Evolutionary conservation across 495 filamentous ascomycete species (phyloP), one percentile per base, ranked within the genome.

Genomic region (Echria macrotheca): DNA sequence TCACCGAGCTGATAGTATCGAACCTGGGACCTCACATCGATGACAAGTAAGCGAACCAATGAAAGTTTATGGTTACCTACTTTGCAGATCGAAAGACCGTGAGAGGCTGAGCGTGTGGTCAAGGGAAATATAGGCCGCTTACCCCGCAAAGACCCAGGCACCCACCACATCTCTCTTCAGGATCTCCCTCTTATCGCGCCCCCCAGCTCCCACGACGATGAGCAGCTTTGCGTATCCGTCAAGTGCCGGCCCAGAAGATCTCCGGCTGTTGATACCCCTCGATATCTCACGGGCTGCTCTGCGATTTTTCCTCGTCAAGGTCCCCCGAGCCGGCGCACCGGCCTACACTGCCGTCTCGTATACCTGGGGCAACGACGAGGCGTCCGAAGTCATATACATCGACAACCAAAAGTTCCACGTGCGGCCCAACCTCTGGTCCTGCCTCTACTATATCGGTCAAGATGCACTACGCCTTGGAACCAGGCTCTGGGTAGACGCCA

Each of bases 381-480:
- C 41, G 9, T 44, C 41, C 23, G 24, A 44, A 11, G n/a, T 29
- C 41, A 44, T 44, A 22, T 29, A 44, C 22, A n/a, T 44, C 5
- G 17, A 44, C 41, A 14, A 44, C 4, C 25, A 44, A 44, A 29
- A 14, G 41, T 44, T 44, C 1, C 19, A 29, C 41, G 41, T 31
- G 24, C 17, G 35, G 31, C 31, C 31, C 31, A 35, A 35, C 31
- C 31, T 35, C 12, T 35, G 31, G 31, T 35, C 31, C 12, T 35
- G 31, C 31, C 31, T 35, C 12, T 10, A 35, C 31, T 11, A 35
- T 10, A 11, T 35, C 9, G 31, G 31, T 15, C 31, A 10, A 15
- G 31, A 35, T 10, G 31, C 31, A 3, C 41, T 15, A 28, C 24
- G n/a, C 2, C 25, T 18, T 26, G 5, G 39, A 42, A 42, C 18